Evolutionary conservation across 2,329 filamentous ascomycete genomes (phyloP).

Genomic region (Cordyceps fumosorosea): DNA sequence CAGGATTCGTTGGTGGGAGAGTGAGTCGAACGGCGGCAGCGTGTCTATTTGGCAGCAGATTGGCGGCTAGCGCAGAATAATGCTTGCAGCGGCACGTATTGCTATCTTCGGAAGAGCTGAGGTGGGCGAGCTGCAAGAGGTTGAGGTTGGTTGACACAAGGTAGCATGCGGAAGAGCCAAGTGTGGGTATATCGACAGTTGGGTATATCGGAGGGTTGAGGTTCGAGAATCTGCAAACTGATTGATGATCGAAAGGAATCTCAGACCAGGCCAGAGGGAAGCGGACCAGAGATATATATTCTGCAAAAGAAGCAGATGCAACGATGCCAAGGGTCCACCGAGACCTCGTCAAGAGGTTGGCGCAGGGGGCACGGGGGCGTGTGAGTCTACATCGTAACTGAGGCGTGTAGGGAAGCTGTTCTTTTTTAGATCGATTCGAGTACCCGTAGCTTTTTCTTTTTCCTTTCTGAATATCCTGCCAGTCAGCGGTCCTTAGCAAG

Average conservation of each 20-base stretch:
- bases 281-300: slow-evolving; percentile 12
- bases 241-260: background rate
- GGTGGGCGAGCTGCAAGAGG: background rate
- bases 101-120: slow-evolving; percentile 6
- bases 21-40: slow-evolving; percentile 10
- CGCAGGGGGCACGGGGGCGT: background rate
- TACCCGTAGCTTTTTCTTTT: background rate
- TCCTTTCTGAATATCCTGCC: background rate
- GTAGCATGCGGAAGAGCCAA: background rate
- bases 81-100: slow-evolving; percentile 5
- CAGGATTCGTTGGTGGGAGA: slow-evolving; percentile 11
- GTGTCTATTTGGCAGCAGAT: slow-evolving; percentile 6
- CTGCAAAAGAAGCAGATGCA: slow-evolving; percentile 3
- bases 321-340: slow-evolving; percentile 9
- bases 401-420: background rate
- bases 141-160: background rate
- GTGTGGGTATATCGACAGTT: background rate
- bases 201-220: background rate
- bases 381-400: slow-evolving; percentile 1
- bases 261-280: background rate
- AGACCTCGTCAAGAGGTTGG: slow-evolving; percentile 1
- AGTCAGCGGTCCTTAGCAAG: background rate
- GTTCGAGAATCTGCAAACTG: background rate
- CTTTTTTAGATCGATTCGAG: slow-evolving; percentile 6
- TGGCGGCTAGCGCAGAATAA: slow-evolving; percentile 9